A percentile compares a stretch with the other conserved stretches of the same genome.
Conservation (phyloP, 2,329 filamentous ascomycete genomes). For the Magnaporthales sp. region DNA sequence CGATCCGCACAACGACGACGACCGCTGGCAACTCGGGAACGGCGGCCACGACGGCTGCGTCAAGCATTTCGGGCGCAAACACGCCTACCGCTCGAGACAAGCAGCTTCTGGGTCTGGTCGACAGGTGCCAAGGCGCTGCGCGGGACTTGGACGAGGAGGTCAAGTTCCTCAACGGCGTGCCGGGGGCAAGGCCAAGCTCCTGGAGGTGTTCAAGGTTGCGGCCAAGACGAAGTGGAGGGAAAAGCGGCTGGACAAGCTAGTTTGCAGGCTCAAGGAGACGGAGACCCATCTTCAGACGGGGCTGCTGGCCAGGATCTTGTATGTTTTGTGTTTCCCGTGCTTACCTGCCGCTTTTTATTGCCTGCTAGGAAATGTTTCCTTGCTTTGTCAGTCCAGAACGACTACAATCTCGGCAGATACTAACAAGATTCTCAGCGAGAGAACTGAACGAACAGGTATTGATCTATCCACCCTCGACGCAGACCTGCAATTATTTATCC, state of each 20-base stretch:
- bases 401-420: background rate
- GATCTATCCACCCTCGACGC: background rate
- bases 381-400: too few species aligned
- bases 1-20: background rate
- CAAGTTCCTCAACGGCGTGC: background rate
- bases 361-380: too few species aligned
- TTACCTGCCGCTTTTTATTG: too few species aligned
- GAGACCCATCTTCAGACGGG: background rate
- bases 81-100: background rate
- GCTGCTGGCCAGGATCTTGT: background rate
- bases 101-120: background rate
- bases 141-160: constrained; percentile 1
- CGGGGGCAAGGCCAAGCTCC: background rate
- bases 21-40: too few species aligned
- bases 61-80: background rate
- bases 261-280: constrained; percentile 10
- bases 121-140: background rate
- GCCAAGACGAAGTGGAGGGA: constrained; percentile 15
- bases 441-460: background rate
- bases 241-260: constrained; percentile 10
- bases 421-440: background rate
- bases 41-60: too few species aligned
- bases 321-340: background rate
- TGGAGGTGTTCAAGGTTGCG: background rate
- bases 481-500: background rate